Conservation (phyloP, 1,139 yeast species). For the Saccharomyces hybrid region DNA sequence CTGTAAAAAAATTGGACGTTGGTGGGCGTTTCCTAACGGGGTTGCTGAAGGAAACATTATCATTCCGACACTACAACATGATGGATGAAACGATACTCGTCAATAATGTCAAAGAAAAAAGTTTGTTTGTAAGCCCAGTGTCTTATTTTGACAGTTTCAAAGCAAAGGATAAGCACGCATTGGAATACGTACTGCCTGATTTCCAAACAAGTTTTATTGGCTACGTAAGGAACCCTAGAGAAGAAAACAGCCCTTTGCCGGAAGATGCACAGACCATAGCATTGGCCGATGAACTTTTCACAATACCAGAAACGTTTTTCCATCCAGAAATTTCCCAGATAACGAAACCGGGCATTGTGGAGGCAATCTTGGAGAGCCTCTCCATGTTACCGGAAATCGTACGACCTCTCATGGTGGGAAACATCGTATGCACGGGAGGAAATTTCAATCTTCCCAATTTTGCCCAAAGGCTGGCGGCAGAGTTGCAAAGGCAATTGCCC, state of each 20-base stretch:
- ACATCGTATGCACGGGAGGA: slow-evolving; percentile 80
- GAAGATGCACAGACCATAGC: slow-evolving; percentile 58
- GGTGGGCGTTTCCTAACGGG: slow-evolving; percentile 87
- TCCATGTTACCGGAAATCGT: slow-evolving; percentile 65
- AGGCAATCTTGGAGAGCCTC: slow-evolving; percentile 65
- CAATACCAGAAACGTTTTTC: slow-evolving; percentile 79
- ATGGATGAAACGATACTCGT: slow-evolving; percentile 83
- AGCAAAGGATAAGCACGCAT: slow-evolving; percentile 34
- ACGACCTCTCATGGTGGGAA: slow-evolving; percentile 71
- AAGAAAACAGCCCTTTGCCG: slow-evolving; percentile 22
- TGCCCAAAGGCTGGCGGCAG: slow-evolving; percentile 49
- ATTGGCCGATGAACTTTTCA: slow-evolving; percentile 76
- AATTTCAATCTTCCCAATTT: slow-evolving; percentile 66
- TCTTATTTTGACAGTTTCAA: slow-evolving; percentile 57
- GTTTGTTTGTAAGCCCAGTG: slow-evolving; percentile 60
- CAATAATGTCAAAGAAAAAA: slow-evolving; percentile 75
- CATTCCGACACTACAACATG: slow-evolving; percentile 89
- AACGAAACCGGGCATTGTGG: slow-evolving; percentile 62
- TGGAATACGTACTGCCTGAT: slow-evolving; percentile 81
- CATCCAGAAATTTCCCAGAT: slow-evolving; percentile 82
- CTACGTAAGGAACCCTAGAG: slow-evolving; percentile 40
- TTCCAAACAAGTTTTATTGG: slow-evolving; percentile 73
- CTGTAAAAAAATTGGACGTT: slow-evolving; percentile 57
- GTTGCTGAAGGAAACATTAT: slow-evolving; percentile 69
- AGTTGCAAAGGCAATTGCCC: slow-evolving; percentile 60